Conservation (phyloP, 2,329 filamentous ascomycete genomes). For the Biscogniauxia sp. region DNA sequence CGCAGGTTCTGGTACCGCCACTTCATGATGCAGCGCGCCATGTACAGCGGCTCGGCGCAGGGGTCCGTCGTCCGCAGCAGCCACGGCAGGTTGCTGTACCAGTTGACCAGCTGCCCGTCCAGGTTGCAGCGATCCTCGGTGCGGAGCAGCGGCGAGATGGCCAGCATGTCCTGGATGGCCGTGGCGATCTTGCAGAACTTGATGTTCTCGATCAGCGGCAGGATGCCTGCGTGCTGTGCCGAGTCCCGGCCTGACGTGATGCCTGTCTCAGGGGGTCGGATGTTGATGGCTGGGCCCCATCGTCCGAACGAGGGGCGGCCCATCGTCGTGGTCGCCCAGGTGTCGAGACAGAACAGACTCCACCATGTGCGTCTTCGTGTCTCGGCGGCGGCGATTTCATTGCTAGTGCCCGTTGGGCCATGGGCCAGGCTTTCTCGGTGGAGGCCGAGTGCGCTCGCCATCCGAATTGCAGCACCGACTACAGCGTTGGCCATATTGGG, state of each 20-base stretch:
- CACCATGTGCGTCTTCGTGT: constrained; percentile 70
- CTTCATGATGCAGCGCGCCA: constrained; percentile 72
- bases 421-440: constrained; percentile 59
- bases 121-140: constrained; percentile 64
- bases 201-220: constrained; percentile 73
- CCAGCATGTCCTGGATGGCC: constrained; percentile 72
- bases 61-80: constrained; percentile 62
- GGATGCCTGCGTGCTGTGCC: constrained; percentile 60
- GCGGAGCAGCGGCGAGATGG: constrained; percentile 65
- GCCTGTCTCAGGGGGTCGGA: constrained; percentile 57
- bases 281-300: constrained; percentile 66
- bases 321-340: constrained; percentile 70
- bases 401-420: constrained; percentile 34
- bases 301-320: constrained; percentile 68
- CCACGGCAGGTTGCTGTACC: constrained; percentile 70
- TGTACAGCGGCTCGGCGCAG: constrained; percentile 68
- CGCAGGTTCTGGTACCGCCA: constrained; percentile 80
- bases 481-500: constrained; percentile 75
- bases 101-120: constrained; percentile 66
- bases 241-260: constrained; percentile 48
- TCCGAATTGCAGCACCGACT: constrained; percentile 67
- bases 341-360: constrained; percentile 71
- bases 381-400: constrained; percentile 54
- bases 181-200: constrained; percentile 79
- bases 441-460: constrained; percentile 71